A percentile compares a stretch with the other conserved stretches of the same genome.
These are phyloP conservation scores for Gentiana dahurica DNA, from an alignment of 257 asterid species.

Conservation along the genomic window DNA sequence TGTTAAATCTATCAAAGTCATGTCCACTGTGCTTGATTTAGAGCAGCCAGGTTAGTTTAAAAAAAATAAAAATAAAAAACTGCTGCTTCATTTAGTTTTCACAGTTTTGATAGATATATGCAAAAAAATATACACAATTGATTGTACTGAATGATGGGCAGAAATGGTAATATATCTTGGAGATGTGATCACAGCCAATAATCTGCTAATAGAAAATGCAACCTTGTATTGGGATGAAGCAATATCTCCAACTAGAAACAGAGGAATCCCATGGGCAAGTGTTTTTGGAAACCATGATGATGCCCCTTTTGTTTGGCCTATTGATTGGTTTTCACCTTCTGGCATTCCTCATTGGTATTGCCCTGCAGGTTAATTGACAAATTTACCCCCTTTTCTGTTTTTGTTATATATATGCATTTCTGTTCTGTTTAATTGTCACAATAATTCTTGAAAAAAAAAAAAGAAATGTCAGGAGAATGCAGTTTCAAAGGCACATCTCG, in stretches of 20 bases:
- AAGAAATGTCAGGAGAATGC: slow-evolving; percentile 32
- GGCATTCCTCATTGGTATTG: slow-evolving; percentile 57
- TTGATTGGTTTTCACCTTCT: slow-evolving; percentile 71
- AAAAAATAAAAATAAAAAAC: no score
- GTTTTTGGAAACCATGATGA: slow-evolving; percentile 93
- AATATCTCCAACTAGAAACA: slow-evolving; percentile 51
- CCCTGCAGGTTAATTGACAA: slow-evolving; percentile 7
- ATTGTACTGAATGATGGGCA: slow-evolving; percentile 18
- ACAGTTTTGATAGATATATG: not conserved
- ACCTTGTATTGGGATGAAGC: slow-evolving; percentile 84
- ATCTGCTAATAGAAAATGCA: slow-evolving; percentile 51
- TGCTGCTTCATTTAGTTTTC: no score
- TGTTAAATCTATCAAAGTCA: slow-evolving; percentile 38
- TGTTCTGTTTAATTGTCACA: no score
- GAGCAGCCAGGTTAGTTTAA: slow-evolving; percentile 52
- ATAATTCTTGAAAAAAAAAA: no score
- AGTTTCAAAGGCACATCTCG: slow-evolving; percentile 76
- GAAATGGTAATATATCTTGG: slow-evolving; percentile 88
- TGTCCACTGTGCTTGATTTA: slow-evolving; percentile 54
- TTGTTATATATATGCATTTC: no score
- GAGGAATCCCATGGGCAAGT: slow-evolving; percentile 69
- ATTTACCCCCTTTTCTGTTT: not conserved
- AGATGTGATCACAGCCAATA: slow-evolving; percentile 81
- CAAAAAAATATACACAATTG: not conserved
- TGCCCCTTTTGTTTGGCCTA: slow-evolving; percentile 80